These are phyloP conservation scores for Cucurbita argyrosperma DNA, from an alignment of 306 rosid species.

Conservation along the genomic window DNA sequence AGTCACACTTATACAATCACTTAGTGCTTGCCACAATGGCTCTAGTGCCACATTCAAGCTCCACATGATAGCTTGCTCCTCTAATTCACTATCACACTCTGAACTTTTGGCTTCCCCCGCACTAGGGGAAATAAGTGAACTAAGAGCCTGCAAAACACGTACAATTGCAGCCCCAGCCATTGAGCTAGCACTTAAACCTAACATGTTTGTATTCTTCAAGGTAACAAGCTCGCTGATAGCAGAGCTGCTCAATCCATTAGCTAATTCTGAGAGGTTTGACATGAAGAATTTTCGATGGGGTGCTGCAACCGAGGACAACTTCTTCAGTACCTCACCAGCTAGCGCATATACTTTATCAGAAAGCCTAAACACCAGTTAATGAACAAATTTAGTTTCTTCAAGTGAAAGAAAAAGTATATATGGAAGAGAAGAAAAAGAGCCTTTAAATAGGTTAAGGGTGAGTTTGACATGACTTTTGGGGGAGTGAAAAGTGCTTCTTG, in stretches of 20 bases:
- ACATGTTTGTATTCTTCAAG: constrained; percentile 75
- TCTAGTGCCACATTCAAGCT: constrained; percentile 73
- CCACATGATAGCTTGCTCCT: constrained; percentile 73
- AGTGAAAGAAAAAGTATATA: background rate
- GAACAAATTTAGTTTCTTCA: constrained; percentile 20
- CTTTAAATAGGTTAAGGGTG: background rate
- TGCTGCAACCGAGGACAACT: constrained; percentile 63
- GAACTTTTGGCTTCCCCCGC: constrained; percentile 26
- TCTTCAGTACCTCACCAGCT: constrained; percentile 82
- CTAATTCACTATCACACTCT: constrained; percentile 45
- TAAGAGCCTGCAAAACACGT: constrained; percentile 81
- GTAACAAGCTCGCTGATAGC: constrained; percentile 87
- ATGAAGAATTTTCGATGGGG: constrained; percentile 67
- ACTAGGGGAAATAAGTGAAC: constrained; percentile 49
- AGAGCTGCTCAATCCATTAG: constrained; percentile 73
- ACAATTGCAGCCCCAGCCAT: constrained; percentile 97
- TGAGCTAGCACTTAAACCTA: constrained; percentile 89
- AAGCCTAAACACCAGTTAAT: constrained; percentile 44
- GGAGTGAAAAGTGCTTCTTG: background rate
- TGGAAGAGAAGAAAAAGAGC: background rate
- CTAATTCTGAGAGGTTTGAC: constrained; percentile 55
- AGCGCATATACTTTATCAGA: constrained; percentile 84
- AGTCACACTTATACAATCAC: constrained; percentile 84
- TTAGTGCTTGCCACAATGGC: constrained; percentile 92
- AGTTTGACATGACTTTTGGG: background rate